Percentiles rank a stretch among this genome's conserved stretches.
phyloP scores from a whole-genome alignment of 768 basidiomycete species.

The Fomitopsis serialis region DNA sequence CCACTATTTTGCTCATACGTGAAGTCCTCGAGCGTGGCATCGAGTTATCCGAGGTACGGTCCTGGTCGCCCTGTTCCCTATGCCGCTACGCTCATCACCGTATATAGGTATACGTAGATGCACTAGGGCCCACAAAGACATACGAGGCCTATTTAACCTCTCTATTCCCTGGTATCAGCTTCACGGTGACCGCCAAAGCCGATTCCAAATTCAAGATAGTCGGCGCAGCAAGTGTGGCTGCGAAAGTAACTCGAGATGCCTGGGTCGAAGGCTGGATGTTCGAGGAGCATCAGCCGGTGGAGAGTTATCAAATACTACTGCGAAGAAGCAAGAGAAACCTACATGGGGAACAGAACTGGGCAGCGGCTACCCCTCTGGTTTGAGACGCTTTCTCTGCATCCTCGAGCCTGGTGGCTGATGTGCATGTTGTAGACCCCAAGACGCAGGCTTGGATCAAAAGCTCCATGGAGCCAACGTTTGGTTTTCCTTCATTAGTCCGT shows the following conservation, averaged over 20 bases:
- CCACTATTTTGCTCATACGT: slow-evolving; percentile 83
- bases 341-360: slow-evolving; percentile 44
- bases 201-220: slow-evolving; percentile 97
- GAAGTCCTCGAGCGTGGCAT: slow-evolving; percentile 81
- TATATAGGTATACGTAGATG: slow-evolving; percentile 85
- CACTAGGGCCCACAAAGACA: slow-evolving; percentile 79
- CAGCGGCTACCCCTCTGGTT: slow-evolving; percentile 90
- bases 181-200: slow-evolving; percentile 90
- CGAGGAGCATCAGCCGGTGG: slow-evolving; percentile 40
- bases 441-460: slow-evolving; percentile 82
- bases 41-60: slow-evolving; percentile 64
- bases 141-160: slow-evolving; percentile 82
- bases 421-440: slow-evolving; percentile 64
- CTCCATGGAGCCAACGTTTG: slow-evolving; percentile 83
- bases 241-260: slow-evolving; percentile 92
- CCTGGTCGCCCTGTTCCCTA: not conserved
- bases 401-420: not conserved
- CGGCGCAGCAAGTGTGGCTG: slow-evolving; percentile 95
- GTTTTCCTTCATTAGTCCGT: slow-evolving; percentile 83
- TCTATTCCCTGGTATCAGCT: slow-evolving; percentile 76
- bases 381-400: slow-evolving; percentile 7
- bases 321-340: slow-evolving; percentile 9
- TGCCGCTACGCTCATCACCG: not conserved
- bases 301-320: not conserved
- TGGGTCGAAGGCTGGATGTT: slow-evolving; percentile 86